Evolutionary conservation across 2,329 filamentous ascomycete species (phyloP).

Genomic region (Parafenestella ontariensis): DNA sequence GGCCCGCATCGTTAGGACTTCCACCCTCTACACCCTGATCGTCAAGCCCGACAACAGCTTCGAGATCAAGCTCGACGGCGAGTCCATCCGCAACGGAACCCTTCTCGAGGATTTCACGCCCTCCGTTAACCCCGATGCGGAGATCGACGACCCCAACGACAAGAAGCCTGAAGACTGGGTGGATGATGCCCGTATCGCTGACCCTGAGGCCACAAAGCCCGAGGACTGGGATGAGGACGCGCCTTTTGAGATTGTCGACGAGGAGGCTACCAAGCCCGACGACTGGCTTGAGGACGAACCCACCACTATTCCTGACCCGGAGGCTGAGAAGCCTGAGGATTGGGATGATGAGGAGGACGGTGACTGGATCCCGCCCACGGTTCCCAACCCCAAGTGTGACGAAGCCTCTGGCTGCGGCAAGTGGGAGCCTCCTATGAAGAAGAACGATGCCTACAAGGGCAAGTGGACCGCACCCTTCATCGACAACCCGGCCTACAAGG

Average conservation of each 20-base stretch:
- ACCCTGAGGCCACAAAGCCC: slow-evolving; percentile 93
- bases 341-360: slow-evolving; percentile 99
- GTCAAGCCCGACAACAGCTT: slow-evolving; percentile 97
- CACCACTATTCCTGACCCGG: slow-evolving; percentile 82
- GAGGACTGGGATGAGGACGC: slow-evolving; percentile 99
- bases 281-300: slow-evolving; percentile 97
- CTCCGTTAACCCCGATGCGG: slow-evolving; percentile 89
- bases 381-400: slow-evolving; percentile 95
- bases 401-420: slow-evolving; percentile 92
- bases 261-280: slow-evolving; percentile 87
- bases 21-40: slow-evolving; percentile 94
- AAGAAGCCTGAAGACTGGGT: slow-evolving; percentile 96
- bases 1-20: slow-evolving; percentile 88
- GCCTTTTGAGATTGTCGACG: slow-evolving; percentile 93
- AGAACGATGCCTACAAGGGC: slow-evolving; percentile 98
- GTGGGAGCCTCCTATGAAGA: slow-evolving; percentile 90
- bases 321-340: slow-evolving; percentile 96
- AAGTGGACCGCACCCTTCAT: slow-evolving; percentile 94
- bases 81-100: slow-evolving; percentile 84
- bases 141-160: slow-evolving; percentile 95
- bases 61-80: slow-evolving; percentile 89
- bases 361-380: slow-evolving; percentile 89
- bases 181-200: slow-evolving; percentile 87
- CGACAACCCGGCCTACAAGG: slow-evolving; percentile 99
- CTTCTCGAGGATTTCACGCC: slow-evolving; percentile 94